Percentiles rank a stretch among this genome's conserved stretches.
Conservation (phyloP, 768 basidiomycete species). For the Macrolepiota albuminosa region DNA sequence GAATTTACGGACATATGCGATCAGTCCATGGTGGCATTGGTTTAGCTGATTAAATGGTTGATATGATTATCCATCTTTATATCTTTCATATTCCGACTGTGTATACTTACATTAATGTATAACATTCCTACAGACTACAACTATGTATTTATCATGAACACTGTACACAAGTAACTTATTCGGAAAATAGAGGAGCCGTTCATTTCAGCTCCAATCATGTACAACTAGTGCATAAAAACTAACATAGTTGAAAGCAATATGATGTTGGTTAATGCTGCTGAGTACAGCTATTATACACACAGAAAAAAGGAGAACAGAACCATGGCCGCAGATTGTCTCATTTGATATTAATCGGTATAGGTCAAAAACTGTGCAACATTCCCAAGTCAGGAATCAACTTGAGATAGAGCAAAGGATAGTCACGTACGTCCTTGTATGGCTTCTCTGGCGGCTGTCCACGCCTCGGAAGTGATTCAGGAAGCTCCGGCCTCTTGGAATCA, state of each 20-base stretch:
- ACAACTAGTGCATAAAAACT: background rate
- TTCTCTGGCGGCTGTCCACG: background rate
- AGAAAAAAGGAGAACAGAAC: background rate
- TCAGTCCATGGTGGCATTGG: constrained; percentile 62
- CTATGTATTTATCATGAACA: background rate
- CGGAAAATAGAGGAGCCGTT: background rate
- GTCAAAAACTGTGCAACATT: background rate
- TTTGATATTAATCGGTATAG: background rate
- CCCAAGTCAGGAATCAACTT: background rate
- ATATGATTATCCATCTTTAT: background rate
- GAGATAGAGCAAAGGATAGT: background rate
- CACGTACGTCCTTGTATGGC: background rate
- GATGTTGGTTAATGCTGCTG: background rate
- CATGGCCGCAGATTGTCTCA: background rate
- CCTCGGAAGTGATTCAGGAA: constrained; percentile 54
- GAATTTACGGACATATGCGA: constrained; percentile 80
- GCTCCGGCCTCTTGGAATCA: constrained; percentile 44
- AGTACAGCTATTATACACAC: background rate
- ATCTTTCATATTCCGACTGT: background rate
- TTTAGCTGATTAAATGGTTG: constrained; percentile 11
- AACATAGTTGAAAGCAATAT: background rate
- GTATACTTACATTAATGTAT: background rate
- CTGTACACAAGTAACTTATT: background rate
- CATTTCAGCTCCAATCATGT: background rate
- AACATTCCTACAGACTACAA: no score